Evolutionary conservation across 2,329 filamentous ascomycete species (phyloP).

Genomic region (Nigrograna mackinnonii): DNA sequence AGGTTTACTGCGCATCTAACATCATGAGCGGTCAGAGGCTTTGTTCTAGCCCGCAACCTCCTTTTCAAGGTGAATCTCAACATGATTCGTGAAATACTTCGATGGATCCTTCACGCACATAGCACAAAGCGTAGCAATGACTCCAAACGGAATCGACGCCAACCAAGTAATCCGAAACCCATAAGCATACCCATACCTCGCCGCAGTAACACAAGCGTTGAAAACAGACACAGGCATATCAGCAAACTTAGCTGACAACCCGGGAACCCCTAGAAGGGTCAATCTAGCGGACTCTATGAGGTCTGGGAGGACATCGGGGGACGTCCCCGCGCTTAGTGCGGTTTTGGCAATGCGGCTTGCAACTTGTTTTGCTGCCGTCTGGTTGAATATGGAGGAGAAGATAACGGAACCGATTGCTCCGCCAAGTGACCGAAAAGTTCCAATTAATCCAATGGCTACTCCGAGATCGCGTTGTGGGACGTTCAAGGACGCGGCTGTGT

Average conservation of each 20-base stretch:
- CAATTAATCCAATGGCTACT: slow-evolving; percentile 21
- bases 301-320: slow-evolving; percentile 12
- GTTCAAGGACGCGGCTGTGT: not conserved
- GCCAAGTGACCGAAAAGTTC: slow-evolving; percentile 21
- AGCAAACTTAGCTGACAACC: slow-evolving; percentile 13
- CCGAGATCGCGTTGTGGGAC: slow-evolving; percentile 20
- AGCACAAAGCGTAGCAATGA: slow-evolving; percentile 17
- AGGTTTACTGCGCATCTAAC: too few species aligned
- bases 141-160: slow-evolving; percentile 27
- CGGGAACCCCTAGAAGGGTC: slow-evolving; percentile 34
- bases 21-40: too few species aligned
- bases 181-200: slow-evolving; percentile 33
- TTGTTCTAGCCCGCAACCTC: slow-evolving; percentile 8
- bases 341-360: slow-evolving; percentile 26
- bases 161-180: slow-evolving; percentile 27
- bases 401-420: slow-evolving; percentile 23
- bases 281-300: slow-evolving; percentile 34
- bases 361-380: slow-evolving; percentile 28
- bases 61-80: slow-evolving; percentile 33
- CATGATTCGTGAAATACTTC: slow-evolving; percentile 34
- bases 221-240: slow-evolving; percentile 13
- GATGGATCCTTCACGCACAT: slow-evolving; percentile 29
- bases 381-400: slow-evolving; percentile 20
- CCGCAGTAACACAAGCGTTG: slow-evolving; percentile 19
- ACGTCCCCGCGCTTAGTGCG: slow-evolving; percentile 28